Evolutionary conservation across 768 basidiomycete species (phyloP), one percentile per base, ranked within the genome.

Genomic region (Megacollybia marginata): DNA sequence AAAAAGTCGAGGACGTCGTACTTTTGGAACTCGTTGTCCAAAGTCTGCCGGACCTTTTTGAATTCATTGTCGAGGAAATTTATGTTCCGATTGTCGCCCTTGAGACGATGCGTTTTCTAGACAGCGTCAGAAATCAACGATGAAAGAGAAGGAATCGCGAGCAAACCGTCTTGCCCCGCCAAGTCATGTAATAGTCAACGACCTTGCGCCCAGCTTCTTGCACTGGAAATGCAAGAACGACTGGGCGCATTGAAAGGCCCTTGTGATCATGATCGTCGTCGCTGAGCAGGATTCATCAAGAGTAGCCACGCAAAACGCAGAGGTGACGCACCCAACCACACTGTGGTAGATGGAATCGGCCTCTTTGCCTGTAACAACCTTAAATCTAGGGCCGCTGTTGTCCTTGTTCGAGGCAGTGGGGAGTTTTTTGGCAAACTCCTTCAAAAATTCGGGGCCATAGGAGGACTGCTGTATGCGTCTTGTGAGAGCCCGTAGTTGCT

Each of bases 161-260:
- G 43, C 10, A 13, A 19, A 19, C 10, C 11, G 60, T 66, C 59
- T 70, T 66, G 12, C 69, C 67, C 53, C 66, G 64, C 75, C 75
- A 76, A 31, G 72, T 70, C 71, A 75, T 72, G 54, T 76, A 76
- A 58, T 74, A 77, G 56, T 78, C 73, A 33, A 75, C 68, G 35
- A 68, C 67, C 54, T 68, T 73, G 47, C 65, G 63, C 18, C 66
- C 68, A 10, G 64, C 66, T 19, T 69, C 66, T 53, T 62, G 59
- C 15, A 63, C 68, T 16, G 71, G 66, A 51, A 75, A 67, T 3
- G 72, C 76, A 55, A 76, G 76, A 12, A 76, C 73, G 18, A 75
- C 65, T 5, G 69, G 66, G 16, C 53, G 35, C 48, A 20, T 23
- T 34, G 34, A 5, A 31, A 28, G 23, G 23, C 23, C 23, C 23